These are phyloP conservation scores for Cokeromyces recurvatus DNA, from an alignment of 371 early-diverging fungal genomes.

Conservation along the genomic window DNA sequence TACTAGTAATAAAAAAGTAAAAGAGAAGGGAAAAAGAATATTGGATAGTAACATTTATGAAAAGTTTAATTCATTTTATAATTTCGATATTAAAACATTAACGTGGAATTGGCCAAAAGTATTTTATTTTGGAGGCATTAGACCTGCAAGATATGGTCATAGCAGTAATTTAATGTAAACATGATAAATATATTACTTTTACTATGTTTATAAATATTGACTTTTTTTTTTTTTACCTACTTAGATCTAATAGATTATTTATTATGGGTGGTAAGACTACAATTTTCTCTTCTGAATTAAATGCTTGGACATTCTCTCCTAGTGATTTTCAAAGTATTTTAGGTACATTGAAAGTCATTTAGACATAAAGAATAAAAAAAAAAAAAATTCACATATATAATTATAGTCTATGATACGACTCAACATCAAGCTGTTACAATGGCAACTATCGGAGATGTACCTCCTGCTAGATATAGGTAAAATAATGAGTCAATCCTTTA, in stretches of 20 bases:
- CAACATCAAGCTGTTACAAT: conserved; percentile 23
- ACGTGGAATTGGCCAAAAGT: conserved; percentile 17
- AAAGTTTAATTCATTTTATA: conserved; percentile 12
- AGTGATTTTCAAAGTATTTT: conserved; percentile 35
- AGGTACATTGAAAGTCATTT: conserved; percentile 8
- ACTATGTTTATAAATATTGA: not conserved
- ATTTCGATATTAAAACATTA: conserved; percentile 7
- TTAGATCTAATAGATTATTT: conserved; percentile 28
- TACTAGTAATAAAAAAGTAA: no score
- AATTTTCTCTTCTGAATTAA: conserved; percentile 7
- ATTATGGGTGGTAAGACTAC: conserved; percentile 34
- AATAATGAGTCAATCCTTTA: no score
- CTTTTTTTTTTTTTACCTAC: no score
- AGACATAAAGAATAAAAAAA: not conserved
- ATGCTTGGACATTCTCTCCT: conserved; percentile 6
- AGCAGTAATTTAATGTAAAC: conserved; percentile 32
- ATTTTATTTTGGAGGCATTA: conserved; percentile 21
- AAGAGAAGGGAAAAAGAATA: no score
- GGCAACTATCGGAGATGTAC: conserved; percentile 36
- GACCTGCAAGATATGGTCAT: conserved; percentile 36
- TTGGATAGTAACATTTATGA: not conserved
- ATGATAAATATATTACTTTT: conserved; percentile 1
- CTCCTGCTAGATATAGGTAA: conserved; percentile 22
- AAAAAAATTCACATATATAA: not conserved
- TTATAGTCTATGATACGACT: conserved; percentile 26